phyloP scores from a whole-genome alignment of 2,329 filamentous ascomycete genomes.

The Diaporthe helianthi region DNA sequence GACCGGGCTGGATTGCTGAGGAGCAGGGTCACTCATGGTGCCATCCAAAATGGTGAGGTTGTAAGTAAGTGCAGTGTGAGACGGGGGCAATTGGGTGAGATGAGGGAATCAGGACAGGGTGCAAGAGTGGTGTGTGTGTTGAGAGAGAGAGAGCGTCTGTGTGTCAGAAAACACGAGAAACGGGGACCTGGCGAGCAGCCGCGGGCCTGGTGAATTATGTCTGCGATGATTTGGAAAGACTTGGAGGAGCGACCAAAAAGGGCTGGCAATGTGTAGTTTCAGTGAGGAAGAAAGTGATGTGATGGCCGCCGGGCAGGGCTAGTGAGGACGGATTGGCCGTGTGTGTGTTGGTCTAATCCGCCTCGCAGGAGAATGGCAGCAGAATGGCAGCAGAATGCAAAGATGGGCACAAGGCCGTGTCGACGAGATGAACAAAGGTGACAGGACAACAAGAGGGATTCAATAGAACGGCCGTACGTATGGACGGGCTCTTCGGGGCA shows the following conservation, averaged over 20 bases:
- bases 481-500: conserved; percentile 20
- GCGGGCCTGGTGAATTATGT: neutral
- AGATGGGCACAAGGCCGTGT: neutral
- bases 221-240: neutral
- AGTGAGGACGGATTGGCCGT: conserved; percentile 28
- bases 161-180: conserved; percentile 18
- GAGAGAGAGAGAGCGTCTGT: too few relatives aligned
- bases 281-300: conserved; percentile 26
- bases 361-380: conserved; percentile 14
- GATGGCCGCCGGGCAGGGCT: conserved; percentile 20
- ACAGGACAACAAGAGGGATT: neutral
- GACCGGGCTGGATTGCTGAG: conserved; percentile 35
- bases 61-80: conserved; percentile 29
- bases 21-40: conserved; percentile 35
- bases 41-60: conserved; percentile 32
- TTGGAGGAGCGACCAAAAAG: neutral
- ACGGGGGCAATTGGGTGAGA: neutral
- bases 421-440: conserved; percentile 14
- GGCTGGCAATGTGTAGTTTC: conserved; percentile 16
- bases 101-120: conserved; percentile 18
- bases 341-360: conserved; percentile 28
- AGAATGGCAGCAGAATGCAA: conserved; percentile 26
- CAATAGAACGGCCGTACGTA: conserved; percentile 16
- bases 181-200: neutral
- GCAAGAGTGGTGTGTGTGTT: conserved; percentile 10